Conservation (phyloP, 2,329 filamentous ascomycete species). For the Cadophora sp. region DNA sequence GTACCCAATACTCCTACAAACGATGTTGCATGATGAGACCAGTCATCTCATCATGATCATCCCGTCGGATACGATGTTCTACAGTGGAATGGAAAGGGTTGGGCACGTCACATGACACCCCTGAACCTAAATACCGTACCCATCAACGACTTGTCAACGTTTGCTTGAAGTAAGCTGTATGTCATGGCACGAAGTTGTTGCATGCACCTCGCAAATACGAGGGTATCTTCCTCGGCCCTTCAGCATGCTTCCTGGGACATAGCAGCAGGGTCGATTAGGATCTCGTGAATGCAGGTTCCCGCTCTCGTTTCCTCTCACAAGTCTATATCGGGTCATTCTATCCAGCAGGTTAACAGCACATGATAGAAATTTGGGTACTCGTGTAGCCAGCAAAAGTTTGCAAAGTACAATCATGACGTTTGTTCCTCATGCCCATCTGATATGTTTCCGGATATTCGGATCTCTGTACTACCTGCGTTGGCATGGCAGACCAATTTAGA, state of each 20-base stretch:
- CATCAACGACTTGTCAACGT: neutral
- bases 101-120: neutral
- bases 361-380: neutral
- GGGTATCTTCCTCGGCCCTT: neutral
- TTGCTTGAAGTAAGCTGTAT: neutral
- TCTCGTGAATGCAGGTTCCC: neutral
- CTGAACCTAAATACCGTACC: neutral
- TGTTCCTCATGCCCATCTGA: neutral
- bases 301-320: neutral
- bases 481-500: neutral
- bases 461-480: neutral
- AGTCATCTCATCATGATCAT: neutral
- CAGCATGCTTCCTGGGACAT: neutral
- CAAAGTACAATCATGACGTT: conserved; percentile 3
- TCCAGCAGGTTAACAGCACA: neutral
- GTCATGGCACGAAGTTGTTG: neutral
- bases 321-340: no score
- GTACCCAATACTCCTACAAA: no score
- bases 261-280: neutral
- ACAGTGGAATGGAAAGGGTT: neutral
- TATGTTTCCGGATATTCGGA: conserved; percentile 6
- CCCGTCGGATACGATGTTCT: neutral
- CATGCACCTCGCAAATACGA: conserved; percentile 11
- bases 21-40: neutral
- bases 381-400: conserved; percentile 8